phyloP scores from a whole-genome alignment of 2,329 filamentous ascomycete species.

The Cladophialophora yegresii region DNA sequence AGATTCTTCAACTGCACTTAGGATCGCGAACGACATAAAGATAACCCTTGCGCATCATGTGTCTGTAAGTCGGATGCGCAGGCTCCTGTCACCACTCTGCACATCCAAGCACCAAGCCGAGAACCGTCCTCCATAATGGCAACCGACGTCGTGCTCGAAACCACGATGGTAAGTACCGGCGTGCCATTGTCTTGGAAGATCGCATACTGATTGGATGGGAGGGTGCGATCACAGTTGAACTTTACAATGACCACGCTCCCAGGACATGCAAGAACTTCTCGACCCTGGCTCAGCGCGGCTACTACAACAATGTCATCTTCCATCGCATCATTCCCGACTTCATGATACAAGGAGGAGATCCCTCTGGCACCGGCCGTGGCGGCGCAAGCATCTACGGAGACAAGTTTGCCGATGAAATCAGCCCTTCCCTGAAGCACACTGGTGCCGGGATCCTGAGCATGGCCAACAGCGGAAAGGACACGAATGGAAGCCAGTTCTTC shows the following conservation, averaged over 20 bases:
- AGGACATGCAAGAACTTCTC: slow-evolving; percentile 85
- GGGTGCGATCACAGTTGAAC: slow-evolving; percentile 83
- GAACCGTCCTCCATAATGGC: slow-evolving; percentile 58
- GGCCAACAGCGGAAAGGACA: slow-evolving; percentile 91
- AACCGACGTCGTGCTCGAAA: slow-evolving; percentile 78
- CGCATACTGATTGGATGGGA: slow-evolving; percentile 43
- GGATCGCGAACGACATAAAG: background rate
- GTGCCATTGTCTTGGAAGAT: background rate
- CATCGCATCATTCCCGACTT: slow-evolving; percentile 95
- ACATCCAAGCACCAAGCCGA: background rate
- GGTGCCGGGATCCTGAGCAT: slow-evolving; percentile 93
- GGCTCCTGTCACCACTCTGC: background rate
- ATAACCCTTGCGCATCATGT: background rate
- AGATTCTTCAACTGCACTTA: slow-evolving; percentile 4
- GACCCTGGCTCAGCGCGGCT: slow-evolving; percentile 75
- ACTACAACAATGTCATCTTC: slow-evolving; percentile 84
- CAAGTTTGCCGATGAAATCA: slow-evolving; percentile 92
- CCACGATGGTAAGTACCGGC: slow-evolving; percentile 69
- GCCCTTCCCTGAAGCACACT: slow-evolving; percentile 76
- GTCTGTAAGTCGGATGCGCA: background rate
- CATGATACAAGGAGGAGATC: slow-evolving; percentile 95
- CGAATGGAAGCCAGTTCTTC: slow-evolving; percentile 95
- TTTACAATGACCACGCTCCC: slow-evolving; percentile 86
- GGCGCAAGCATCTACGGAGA: slow-evolving; percentile 88
- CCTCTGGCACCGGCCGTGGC: slow-evolving; percentile 88